These are phyloP conservation scores for Sugiyamaella japonica DNA, from an alignment of 1,139 yeast genomes.

Conservation along the genomic window DNA sequence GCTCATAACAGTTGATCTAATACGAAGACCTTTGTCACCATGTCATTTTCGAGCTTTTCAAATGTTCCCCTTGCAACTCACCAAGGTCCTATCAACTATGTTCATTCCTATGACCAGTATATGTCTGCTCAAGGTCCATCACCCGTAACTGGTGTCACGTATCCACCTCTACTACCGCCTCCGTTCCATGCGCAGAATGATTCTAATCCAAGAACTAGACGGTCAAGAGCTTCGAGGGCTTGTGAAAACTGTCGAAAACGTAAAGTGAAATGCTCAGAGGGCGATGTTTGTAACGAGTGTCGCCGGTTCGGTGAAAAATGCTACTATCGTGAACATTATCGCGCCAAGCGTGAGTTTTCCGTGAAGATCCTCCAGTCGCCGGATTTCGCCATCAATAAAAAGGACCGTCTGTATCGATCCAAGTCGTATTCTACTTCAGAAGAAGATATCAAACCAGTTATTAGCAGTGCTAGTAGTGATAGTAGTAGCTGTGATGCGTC, in stretches of 20 bases:
- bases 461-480: background rate
- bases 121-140: background rate
- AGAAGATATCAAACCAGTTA: background rate
- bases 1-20: too few species aligned
- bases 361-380: constrained; percentile 30
- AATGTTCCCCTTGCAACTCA: background rate
- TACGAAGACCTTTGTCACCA: background rate
- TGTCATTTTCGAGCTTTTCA: background rate
- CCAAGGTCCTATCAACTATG: background rate
- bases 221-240: constrained; percentile 46
- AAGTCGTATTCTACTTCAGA: background rate
- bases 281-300: constrained; percentile 31
- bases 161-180: background rate
- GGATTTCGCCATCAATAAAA: constrained; percentile 21
- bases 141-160: background rate
- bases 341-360: constrained; percentile 32
- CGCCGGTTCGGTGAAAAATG: constrained; percentile 30
- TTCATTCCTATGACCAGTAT: background rate
- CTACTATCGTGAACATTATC: constrained; percentile 31
- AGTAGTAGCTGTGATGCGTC: constrained; percentile 5
- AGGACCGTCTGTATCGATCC: background rate
- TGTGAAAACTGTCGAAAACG: constrained; percentile 63
- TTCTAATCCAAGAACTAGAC: constrained; percentile 10
- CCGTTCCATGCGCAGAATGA: background rate
- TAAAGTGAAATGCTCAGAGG: constrained; percentile 63